Evolutionary conservation across 768 basidiomycete genomes (phyloP), one percentile per base, ranked within the genome.

Genomic region (Mycena olivaceomarginata): DNA sequence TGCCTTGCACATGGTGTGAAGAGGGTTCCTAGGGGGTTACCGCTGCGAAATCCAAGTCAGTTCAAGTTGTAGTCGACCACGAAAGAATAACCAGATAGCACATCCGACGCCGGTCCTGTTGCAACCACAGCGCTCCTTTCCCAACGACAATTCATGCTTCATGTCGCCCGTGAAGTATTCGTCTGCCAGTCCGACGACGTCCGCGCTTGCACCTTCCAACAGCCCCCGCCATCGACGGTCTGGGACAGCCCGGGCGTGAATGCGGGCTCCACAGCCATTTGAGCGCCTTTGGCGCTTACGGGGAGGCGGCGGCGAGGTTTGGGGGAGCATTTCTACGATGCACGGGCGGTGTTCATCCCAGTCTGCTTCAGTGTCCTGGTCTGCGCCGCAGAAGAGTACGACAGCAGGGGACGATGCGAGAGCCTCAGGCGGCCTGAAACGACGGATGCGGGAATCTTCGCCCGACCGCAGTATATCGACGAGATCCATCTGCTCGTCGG

Each of bases 231-330:
- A 79, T 15, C 75, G 63, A 3, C 70, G 57, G 53, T 77, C 78
- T 13, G 75, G 40, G 12, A 66, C 22, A 2, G 78, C 78, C 0
- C 59, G 45, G 2, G 59, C 46, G 41, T 79, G 78, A 25, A 79
- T 45, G 5, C 75, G 78, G 2, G 75, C 62, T 37, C 75, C 78
- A 22, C 78, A 79, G 60, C 78, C 78, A 69, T 74, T 79, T 0
- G 78, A 77, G 1, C 75, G 75, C 51, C 57, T 69, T 31, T 77
- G 78, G 56, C 78, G 78, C 70, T 79, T 79, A n/a, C 75, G 72
- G 18, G 75, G 48, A 20, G 77, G 73, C 40, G 57, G 60, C 9
- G 70, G 51, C n/a, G 57, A 46, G 40, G 56, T 70, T 39, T 74
- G 72, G 2, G 78, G 78, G 31, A 79, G 65, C 31, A 77, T 75